phyloP scores from a whole-genome alignment of 441 rosid species.

The Adansonia grandidieri region DNA sequence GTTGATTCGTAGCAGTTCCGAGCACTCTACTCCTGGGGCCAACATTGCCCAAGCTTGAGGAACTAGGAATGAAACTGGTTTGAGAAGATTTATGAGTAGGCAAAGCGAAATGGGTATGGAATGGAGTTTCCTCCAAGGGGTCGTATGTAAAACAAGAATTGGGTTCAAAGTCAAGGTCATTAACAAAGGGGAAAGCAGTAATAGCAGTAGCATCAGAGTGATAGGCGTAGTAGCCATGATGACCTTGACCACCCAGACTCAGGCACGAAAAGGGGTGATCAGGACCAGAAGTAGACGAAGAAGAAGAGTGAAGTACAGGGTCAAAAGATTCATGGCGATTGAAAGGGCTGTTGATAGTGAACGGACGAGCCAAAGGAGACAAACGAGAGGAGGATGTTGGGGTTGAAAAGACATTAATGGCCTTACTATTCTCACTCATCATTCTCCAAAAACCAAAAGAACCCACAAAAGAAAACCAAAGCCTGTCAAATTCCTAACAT shows the following conservation, averaged over 20 bases:
- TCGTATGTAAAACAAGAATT: neutral
- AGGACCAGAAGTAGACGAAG: conserved; percentile 30
- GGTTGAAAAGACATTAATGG: conserved; percentile 14
- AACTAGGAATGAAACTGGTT: conserved; percentile 1
- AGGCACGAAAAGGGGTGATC: conserved; percentile 36
- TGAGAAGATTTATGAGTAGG: neutral
- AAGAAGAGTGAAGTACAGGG: conserved; percentile 26
- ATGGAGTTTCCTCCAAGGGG: conserved; percentile 5
- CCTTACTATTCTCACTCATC: conserved; percentile 17
- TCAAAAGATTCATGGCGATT: conserved; percentile 18
- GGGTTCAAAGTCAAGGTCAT: conserved; percentile 25
- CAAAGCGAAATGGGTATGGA: neutral
- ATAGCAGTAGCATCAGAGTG: conserved; percentile 33
- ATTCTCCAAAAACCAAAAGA: conserved; percentile 15
- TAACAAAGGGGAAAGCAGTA: conserved; percentile 16
- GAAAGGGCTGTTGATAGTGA: conserved; percentile 28
- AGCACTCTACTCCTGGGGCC: neutral
- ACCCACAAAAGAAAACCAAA: neutral
- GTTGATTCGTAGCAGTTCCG: conserved; percentile 6
- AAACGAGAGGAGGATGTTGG: conserved; percentile 36
- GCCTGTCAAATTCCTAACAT: neutral
- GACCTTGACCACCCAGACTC: conserved; percentile 17
- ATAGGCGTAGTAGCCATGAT: conserved; percentile 23
- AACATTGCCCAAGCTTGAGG: conserved; percentile 18
- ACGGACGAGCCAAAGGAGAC: conserved; percentile 48